Conservation (phyloP, 495 filamentous ascomycete species). For the Durotheca rogersii region DNA sequence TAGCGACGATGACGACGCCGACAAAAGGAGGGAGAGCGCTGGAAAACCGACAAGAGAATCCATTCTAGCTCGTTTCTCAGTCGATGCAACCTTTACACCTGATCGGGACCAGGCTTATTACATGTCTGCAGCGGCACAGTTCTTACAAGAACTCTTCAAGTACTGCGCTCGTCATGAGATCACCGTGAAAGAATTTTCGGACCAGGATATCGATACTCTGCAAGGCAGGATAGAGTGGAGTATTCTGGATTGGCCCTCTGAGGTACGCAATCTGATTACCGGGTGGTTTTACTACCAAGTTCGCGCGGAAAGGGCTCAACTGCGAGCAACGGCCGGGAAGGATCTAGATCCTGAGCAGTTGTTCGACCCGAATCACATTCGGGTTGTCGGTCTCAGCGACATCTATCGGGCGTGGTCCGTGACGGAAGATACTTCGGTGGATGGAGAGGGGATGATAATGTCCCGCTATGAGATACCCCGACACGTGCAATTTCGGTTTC, state of each 20-base stretch:
- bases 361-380: conserved; percentile 12
- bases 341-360: fast-evolving
- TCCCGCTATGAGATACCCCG: conserved; percentile 12
- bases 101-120: not conserved
- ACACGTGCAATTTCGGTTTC: not conserved
- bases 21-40: not conserved
- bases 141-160: not conserved
- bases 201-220: not conserved
- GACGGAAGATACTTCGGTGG: conserved; percentile 10
- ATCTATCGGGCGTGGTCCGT: conserved; percentile 24
- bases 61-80: not conserved
- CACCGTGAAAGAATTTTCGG: not conserved
- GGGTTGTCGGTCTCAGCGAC: not conserved
- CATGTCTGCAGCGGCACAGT: not conserved
- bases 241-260: not conserved
- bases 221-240: not conserved
- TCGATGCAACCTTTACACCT: not conserved
- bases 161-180: not conserved
- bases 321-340: too few relatives aligned
- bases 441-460: conserved; percentile 12
- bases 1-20: not conserved
- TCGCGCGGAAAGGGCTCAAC: not conserved
- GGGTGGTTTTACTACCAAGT: not conserved
- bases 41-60: not conserved
- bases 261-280: not conserved